Evolutionary conservation across 1,139 yeast species (phyloP), one percentile per base, ranked within the genome.

Genomic region (Candida sp.): DNA sequence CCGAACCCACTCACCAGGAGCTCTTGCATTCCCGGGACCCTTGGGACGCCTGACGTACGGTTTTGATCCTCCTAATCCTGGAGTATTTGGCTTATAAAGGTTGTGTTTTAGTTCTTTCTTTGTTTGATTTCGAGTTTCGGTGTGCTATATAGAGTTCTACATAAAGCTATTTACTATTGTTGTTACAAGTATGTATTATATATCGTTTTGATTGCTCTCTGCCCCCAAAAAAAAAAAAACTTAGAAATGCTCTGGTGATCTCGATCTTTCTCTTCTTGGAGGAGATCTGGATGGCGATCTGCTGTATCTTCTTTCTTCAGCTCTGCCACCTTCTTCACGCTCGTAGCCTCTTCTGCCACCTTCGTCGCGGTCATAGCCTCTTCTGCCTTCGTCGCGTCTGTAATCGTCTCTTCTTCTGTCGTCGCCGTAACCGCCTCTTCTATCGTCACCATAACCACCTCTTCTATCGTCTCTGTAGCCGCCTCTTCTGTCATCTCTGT

Each of bases 241-340:
- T 28, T 28, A 28, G 31, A 28, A 28, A 38, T 48, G 53, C 53
- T 68, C 75, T 9, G 78, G 79, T n/a, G 78, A 73, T 58, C 78
- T 70, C 38, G 78, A 73, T 61, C 79, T 65, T 43, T 68, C 70
- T 59, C 72, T 67, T 58, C 72, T 67, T 50, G 66, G 66, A 12
- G 78, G 78, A 11, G 78, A 72, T 60, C 80, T 71, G 3, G 77
- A 71, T 9, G 78, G 77, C 2, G 77, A 71, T 57, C 77, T 67
- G 35, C 78, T 70, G 54, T 65, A 72, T 53, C 68, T 65, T 53
- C 73, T 59, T 22, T 60, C 64, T 49, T 50, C 54, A 17, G 44
- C 52, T 40, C 57, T 47, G n/a, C n/a, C n/a, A 37, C 54, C 54
- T 48, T 62, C 60, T 58, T 49, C 63, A 35, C 40, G 34, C 7